Base-by-base conservation (phyloP, 2,329 filamentous ascomycete species). In the Fusarium stilboides region DNA sequence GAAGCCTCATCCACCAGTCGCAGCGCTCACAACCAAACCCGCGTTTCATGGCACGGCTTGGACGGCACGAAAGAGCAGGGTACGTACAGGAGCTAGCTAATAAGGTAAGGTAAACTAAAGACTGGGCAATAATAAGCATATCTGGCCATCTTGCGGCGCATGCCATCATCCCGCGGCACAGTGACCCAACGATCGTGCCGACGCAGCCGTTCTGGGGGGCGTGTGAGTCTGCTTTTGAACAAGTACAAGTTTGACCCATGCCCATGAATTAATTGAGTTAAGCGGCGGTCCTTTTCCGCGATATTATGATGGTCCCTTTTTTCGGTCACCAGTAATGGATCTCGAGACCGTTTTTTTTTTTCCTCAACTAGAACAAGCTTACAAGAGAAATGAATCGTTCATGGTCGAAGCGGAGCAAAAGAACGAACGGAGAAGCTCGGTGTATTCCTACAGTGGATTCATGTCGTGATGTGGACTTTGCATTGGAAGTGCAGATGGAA, bases 111-210 rank as follows among this genome's bases (percentile, higher is more conserved):
- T 42, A 56, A 63, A 43, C 34, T 63, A 63, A 46, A 34, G 52
- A 46, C 44, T 61, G 28, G 34, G 47, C 43, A 70, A 62, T 42
- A 65, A 75, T 75, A 75, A 75, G 73, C 73, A 75, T 75, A 75
- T 75, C 69, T 74, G 72, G 68, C 58, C 65, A 75, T 72, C 65
- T 67, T 59, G 63, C 64, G 69, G 67, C 67, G 60, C 57, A 72
- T 75, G 68, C 71, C 72, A 75, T 75, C 71, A 73, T 75, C 69
- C 60, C 57, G 65, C 60, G 65, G 67, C 65, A 62, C 57, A 67
- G 63, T 63, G 72, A 69, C 58, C 60, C 68, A 71, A 64, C 59
- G 71, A 69, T 72, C 58, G 62, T 74, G 73, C 73, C 73, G 73
- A 72, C 71, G 61, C 71, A 75, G 69, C 73, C 73, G 73, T 75